A percentile compares a stretch with the other conserved stretches of the same genome.
Conservation (phyloP, 2,329 filamentous ascomycete species). For the Coleophoma crateriformis region DNA sequence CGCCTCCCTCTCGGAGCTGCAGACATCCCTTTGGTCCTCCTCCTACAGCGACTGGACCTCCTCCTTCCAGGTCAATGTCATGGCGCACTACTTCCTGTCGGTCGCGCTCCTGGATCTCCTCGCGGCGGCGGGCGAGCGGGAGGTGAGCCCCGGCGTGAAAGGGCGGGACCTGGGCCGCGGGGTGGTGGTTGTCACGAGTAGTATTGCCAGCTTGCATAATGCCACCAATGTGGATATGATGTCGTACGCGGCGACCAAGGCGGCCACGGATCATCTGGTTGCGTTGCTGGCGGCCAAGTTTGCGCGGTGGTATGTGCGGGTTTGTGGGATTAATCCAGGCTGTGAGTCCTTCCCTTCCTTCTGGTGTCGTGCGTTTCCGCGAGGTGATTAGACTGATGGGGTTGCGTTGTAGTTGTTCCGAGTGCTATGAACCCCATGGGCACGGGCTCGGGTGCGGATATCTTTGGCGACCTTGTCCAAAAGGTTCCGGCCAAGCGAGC, state of each 20-base stretch:
- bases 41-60: slow-evolving; percentile 35
- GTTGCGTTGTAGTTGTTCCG: slow-evolving; percentile 30
- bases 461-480: slow-evolving; percentile 34
- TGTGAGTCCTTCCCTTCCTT: slow-evolving; percentile 25
- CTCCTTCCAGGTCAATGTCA: slow-evolving; percentile 41
- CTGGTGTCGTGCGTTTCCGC: not conserved
- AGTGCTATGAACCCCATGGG: slow-evolving; percentile 38
- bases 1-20: slow-evolving; percentile 34
- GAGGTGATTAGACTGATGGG: not conserved
- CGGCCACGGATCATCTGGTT: slow-evolving; percentile 46
- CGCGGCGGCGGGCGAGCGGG: slow-evolving; percentile 29
- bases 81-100: slow-evolving; percentile 42
- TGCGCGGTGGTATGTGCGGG: slow-evolving; percentile 34
- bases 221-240: slow-evolving; percentile 46
- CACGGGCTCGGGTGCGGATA: slow-evolving; percentile 30
- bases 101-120: slow-evolving; percentile 40
- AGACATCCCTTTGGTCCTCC: slow-evolving; percentile 41
- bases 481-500: slow-evolving; percentile 33
- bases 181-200: slow-evolving; percentile 42
- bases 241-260: slow-evolving; percentile 45
- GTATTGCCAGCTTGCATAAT: slow-evolving; percentile 47
- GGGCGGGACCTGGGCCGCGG: slow-evolving; percentile 36
- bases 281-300: slow-evolving; percentile 43
- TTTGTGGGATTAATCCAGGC: slow-evolving; percentile 38
- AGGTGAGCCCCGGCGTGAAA: slow-evolving; percentile 19